A percentile compares a stretch with the other conserved stretches of the same genome.
phyloP scores from a whole-genome alignment of 345 rosid genomes.

The Salix suchowensis region DNA sequence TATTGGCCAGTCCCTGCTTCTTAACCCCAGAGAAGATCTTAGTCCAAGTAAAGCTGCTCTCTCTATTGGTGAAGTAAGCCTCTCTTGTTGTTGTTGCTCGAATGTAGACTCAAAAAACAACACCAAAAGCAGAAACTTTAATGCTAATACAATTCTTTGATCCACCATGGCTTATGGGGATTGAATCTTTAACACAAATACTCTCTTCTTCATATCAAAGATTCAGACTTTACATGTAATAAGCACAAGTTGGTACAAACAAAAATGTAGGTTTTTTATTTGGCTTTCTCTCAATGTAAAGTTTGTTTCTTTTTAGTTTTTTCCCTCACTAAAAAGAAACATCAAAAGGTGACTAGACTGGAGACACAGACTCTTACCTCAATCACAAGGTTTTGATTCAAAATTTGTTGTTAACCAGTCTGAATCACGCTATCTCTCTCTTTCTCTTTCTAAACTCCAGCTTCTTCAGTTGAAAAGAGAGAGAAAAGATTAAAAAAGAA shows the following conservation, averaged over 20 bases:
- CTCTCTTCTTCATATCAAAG: conserved; percentile 24
- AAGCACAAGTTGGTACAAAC: neutral
- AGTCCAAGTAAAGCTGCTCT: conserved; percentile 59
- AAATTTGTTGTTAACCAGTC: conserved; percentile 15
- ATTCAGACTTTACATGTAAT: neutral
- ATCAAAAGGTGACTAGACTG: neutral
- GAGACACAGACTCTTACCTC: conserved; percentile 7
- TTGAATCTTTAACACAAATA: neutral
- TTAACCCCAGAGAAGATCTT: conserved; percentile 85
- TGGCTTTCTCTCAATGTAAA: neutral
- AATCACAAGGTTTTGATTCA: neutral
- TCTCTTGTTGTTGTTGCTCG: conserved; percentile 46
- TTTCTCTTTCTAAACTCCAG: neutral
- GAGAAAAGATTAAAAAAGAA: neutral
- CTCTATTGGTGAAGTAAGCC: conserved; percentile 47
- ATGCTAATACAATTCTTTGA: conserved; percentile 35
- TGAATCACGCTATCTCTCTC: neutral
- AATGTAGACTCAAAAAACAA: conserved; percentile 48
- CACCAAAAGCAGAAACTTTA: conserved; percentile 34
- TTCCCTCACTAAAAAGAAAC: neutral
- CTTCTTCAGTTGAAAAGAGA: conserved; percentile 1
- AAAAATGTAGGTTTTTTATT: neutral
- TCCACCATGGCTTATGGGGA: conserved; percentile 56
- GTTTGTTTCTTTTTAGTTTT: neutral
- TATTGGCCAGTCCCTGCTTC: conserved; percentile 84